Evolutionary conservation across 768 basidiomycete species (phyloP).

Genomic region (Erythrobasidium yunnanense): DNA sequence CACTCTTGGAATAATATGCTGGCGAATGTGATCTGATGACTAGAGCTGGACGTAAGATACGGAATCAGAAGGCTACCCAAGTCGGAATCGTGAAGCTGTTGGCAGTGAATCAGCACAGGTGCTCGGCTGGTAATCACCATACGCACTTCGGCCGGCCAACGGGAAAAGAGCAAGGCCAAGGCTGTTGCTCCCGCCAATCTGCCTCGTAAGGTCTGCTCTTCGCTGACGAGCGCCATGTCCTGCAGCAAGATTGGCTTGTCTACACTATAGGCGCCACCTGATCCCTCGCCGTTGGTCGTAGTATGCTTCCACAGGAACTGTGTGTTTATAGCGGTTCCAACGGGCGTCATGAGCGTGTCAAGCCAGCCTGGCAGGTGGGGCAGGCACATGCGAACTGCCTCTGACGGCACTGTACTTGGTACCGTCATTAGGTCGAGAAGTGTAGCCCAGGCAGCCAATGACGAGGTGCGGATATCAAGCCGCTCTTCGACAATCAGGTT

Average conservation of each 20-base stretch:
- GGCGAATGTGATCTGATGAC: slow-evolving; percentile 76
- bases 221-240: slow-evolving; percentile 68
- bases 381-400: background rate
- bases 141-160: slow-evolving; percentile 57
- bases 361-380: slow-evolving; percentile 53
- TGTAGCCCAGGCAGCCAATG: slow-evolving; percentile 58
- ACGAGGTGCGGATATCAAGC: slow-evolving; percentile 63
- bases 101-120: background rate
- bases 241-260: slow-evolving; percentile 91
- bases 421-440: slow-evolving; percentile 9
- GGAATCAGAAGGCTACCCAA: slow-evolving; percentile 66
- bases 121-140: background rate
- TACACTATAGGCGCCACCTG: slow-evolving; percentile 63
- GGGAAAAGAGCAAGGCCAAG: slow-evolving; percentile 57
- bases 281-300: slow-evolving; percentile 44
- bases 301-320: slow-evolving; percentile 49
- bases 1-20: slow-evolving; percentile 38
- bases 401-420: background rate
- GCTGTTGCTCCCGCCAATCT: slow-evolving; percentile 65
- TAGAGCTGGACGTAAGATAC: slow-evolving; percentile 66
- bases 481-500: slow-evolving; percentile 89
- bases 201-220: slow-evolving; percentile 66
- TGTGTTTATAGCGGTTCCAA: slow-evolving; percentile 64
- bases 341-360: slow-evolving; percentile 73
- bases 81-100: slow-evolving; percentile 49